Evolutionary conservation across 176 grass and related monocot species (phyloP).

Genomic region (Chrysopogon serrulatus): DNA sequence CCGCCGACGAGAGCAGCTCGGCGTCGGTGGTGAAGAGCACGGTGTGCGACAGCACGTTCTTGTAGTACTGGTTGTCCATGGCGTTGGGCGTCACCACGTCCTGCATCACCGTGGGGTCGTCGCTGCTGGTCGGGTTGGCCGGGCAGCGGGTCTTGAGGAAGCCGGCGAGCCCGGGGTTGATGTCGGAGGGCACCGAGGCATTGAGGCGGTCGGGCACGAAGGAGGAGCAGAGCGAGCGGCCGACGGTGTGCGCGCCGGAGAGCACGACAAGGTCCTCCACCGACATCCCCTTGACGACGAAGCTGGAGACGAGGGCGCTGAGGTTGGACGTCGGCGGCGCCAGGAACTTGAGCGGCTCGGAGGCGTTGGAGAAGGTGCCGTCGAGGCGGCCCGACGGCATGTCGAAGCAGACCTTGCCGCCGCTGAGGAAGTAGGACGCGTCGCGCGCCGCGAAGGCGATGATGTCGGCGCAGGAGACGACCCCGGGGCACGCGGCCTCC

Average conservation of each 20-base stretch:
- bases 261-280: slow-evolving; percentile 60
- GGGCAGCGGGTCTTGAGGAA: background rate
- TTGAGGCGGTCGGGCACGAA: slow-evolving; percentile 34
- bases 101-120: slow-evolving; percentile 34
- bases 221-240: slow-evolving; percentile 40
- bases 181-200: background rate
- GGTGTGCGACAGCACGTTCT: slow-evolving; percentile 22
- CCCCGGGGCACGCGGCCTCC: slow-evolving; percentile 43
- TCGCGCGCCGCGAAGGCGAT: slow-evolving; percentile 69
- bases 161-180: background rate
- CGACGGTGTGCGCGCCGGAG: slow-evolving; percentile 66
- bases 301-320: background rate
- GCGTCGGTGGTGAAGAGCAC: slow-evolving; percentile 49
- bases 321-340: background rate
- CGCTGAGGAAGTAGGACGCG: slow-evolving; percentile 13
- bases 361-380: background rate
- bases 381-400: slow-evolving; percentile 8
- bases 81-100: slow-evolving; percentile 23
- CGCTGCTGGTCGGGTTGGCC: background rate
- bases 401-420: background rate
- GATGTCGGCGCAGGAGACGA: slow-evolving; percentile 85
- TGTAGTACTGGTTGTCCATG: slow-evolving; percentile 49
- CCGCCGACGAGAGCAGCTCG: slow-evolving; percentile 15
- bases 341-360: background rate
- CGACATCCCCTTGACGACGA: background rate